Conservation (phyloP, 2,329 filamentous ascomycete species). For the Gaeumannomyces sp. region DNA sequence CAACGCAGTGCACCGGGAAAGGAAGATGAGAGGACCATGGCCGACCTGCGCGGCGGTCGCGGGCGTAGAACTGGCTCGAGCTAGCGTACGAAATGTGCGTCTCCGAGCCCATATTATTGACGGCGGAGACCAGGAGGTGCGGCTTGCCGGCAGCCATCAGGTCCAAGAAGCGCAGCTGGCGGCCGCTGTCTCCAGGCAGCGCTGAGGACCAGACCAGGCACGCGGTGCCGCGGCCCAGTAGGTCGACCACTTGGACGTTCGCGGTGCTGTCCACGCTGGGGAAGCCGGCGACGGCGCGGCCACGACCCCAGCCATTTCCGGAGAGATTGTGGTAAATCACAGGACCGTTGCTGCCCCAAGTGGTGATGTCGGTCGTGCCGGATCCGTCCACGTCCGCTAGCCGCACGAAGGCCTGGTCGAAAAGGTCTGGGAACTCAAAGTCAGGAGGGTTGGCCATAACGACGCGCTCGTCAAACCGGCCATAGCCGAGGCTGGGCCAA, state of each 20-base stretch:
- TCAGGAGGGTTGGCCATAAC: slow-evolving; percentile 23
- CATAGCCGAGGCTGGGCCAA: slow-evolving; percentile 31
- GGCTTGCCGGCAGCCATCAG: slow-evolving; percentile 18
- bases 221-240: slow-evolving; percentile 17
- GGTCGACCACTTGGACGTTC: slow-evolving; percentile 16
- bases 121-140: slow-evolving; percentile 16
- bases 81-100: slow-evolving; percentile 17
- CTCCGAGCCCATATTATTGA: slow-evolving; percentile 20
- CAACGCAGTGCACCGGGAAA: slow-evolving; percentile 24
- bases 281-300: slow-evolving; percentile 9
- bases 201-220: slow-evolving; percentile 17
- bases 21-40: slow-evolving; percentile 23
- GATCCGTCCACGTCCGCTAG: slow-evolving; percentile 20
- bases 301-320: slow-evolving; percentile 17
- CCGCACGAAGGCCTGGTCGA: slow-evolving; percentile 14
- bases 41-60: slow-evolving; percentile 16
- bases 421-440: slow-evolving; percentile 16
- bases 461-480: slow-evolving; percentile 23
- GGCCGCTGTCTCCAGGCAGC: background rate
- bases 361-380: slow-evolving; percentile 21
- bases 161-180: slow-evolving; percentile 19
- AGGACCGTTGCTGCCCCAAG: slow-evolving; percentile 11
- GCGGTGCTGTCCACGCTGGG: slow-evolving; percentile 9
- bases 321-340: slow-evolving; percentile 20
- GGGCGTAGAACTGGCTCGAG: slow-evolving; percentile 20